Conservation (phyloP, 345 rosid species). For the Erucastrum elatum region DNA sequence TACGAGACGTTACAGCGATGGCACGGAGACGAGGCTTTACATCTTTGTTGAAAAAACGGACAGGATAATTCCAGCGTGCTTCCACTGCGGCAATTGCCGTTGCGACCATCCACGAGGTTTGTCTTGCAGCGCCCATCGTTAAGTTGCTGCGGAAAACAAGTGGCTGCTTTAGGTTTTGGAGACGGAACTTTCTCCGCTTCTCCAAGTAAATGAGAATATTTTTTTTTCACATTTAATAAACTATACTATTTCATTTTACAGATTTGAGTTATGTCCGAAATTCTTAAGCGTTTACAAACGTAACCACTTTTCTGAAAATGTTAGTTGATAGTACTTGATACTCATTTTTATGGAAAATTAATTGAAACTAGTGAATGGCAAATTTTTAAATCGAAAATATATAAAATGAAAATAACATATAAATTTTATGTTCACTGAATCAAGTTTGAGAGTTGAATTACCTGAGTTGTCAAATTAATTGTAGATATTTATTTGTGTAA, state of each 20-base stretch:
- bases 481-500: neutral
- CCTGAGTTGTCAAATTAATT: neutral
- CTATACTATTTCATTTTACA: neutral
- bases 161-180: slow-evolving; percentile 2
- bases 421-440: neutral
- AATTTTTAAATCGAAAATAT: neutral
- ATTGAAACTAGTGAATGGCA: neutral
- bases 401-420: neutral
- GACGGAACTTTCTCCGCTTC: neutral
- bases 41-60: slow-evolving; percentile 28
- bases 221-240: neutral
- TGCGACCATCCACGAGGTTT: slow-evolving; percentile 33
- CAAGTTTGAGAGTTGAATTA: neutral
- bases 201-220: slow-evolving; percentile 3
- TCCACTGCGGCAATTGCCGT: slow-evolving; percentile 23
- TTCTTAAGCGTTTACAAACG: neutral
- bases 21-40: slow-evolving; percentile 32
- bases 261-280: neutral
- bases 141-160: neutral
- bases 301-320: neutral
- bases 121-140: slow-evolving; percentile 8
- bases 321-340: neutral
- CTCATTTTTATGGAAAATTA: neutral
- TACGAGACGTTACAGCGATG: slow-evolving; percentile 10
- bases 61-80: slow-evolving; percentile 31